phyloP scores from a whole-genome alignment of 108 stramenopile genomes.

The Poteriospumella lacustris region DNA sequence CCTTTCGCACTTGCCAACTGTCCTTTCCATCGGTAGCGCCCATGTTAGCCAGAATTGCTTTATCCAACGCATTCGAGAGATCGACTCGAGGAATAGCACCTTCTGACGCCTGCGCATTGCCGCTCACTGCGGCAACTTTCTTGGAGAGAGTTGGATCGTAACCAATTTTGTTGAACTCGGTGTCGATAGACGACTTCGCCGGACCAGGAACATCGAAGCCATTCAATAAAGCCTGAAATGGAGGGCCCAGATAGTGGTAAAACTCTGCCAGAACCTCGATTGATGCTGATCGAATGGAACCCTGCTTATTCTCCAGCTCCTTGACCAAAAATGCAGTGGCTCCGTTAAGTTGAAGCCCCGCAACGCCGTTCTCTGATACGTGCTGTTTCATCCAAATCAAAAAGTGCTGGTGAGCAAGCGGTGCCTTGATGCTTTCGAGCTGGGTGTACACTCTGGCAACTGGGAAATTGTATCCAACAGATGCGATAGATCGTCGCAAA shows the following conservation, averaged over 20 bases:
- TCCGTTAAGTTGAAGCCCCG: not conserved
- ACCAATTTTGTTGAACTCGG: conserved; percentile 10
- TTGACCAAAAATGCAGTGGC: not conserved
- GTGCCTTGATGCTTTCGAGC: conserved; percentile 4
- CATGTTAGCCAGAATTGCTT: not conserved
- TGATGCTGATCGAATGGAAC: not conserved
- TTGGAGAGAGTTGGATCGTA: not conserved
- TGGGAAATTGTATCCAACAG: not conserved
- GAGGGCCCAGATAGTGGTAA: not conserved
- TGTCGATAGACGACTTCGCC: not conserved
- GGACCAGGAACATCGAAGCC: not conserved
- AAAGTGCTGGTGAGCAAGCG: conserved; percentile 5
- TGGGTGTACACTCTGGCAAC: not conserved
- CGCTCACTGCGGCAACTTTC: not conserved
- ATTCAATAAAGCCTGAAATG: not conserved
- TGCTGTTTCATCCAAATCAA: conserved; percentile 1
- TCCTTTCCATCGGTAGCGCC: conserved; percentile 8
- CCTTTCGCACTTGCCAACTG: conserved; percentile 18
- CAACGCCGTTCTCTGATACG: not conserved
- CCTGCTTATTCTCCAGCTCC: conserved; percentile 13
- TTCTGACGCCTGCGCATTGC: not conserved
- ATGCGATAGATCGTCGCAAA: too few species aligned
- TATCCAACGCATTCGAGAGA: conserved; percentile 2
- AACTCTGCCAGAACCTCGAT: conserved; percentile 18
- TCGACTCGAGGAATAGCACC: conserved; percentile 16